These are phyloP conservation scores for Thyridium curvatum DNA, from an alignment of 2,329 filamentous ascomycete species.

Conservation along the genomic window DNA sequence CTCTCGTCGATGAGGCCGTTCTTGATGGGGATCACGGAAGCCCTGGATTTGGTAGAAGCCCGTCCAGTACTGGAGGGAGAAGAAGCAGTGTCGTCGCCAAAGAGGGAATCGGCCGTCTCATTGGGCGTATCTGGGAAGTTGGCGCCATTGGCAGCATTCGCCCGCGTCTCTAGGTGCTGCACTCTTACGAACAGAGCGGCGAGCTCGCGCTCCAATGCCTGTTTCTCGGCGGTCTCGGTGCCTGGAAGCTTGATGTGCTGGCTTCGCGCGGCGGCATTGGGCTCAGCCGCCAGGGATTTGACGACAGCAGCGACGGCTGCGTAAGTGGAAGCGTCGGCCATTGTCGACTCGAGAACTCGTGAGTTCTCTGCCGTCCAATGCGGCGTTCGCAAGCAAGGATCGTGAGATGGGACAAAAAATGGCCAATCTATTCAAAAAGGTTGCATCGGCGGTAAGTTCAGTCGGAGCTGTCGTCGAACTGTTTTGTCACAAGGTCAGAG, in stretches of 20 bases:
- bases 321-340: constrained; percentile 21
- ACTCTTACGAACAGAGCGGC: constrained; percentile 71
- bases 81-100: constrained; percentile 49
- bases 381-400: too few relatives aligned
- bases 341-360: constrained; percentile 5
- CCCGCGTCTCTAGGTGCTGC: constrained; percentile 75
- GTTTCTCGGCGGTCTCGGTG: constrained; percentile 67
- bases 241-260: constrained; percentile 65
- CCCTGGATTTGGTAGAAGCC: constrained; percentile 6
- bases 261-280: constrained; percentile 48
- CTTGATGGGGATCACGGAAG: constrained; percentile 11
- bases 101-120: constrained; percentile 62
- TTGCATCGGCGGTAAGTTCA: too few relatives aligned
- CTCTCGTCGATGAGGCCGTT: constrained; percentile 17
- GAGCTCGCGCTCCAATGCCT: constrained; percentile 75
- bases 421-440: too few relatives aligned
- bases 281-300: constrained; percentile 20
- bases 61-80: constrained; percentile 35
- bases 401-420: too few relatives aligned
- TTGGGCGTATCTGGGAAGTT: constrained; percentile 75
- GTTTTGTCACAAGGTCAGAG: too few relatives aligned
- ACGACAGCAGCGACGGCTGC: constrained; percentile 21
- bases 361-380: too few relatives aligned
- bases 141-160: constrained; percentile 51
- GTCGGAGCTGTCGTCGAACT: too few relatives aligned